Evolutionary conservation across 2,329 filamentous ascomycete genomes (phyloP), one percentile per base, ranked within the genome.

Genomic region (Rhynchosporium agropyri): DNA sequence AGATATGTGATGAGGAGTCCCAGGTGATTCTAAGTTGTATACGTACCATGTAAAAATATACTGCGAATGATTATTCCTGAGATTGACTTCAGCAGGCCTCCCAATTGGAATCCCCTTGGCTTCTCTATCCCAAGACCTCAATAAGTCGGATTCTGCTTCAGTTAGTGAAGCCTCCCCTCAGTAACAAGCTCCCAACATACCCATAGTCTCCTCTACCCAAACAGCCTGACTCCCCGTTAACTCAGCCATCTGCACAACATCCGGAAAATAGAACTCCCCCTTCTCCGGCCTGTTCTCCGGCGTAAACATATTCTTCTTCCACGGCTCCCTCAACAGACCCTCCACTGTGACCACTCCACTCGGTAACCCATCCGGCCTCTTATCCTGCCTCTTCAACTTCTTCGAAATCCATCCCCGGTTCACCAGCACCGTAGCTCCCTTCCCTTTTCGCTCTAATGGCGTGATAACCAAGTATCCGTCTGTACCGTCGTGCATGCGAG

Each of bases 41-140:
- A 78, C 87, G 74, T 85, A 98, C 95, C 95, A 99, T 69, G 95
- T 99, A 77, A 97, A 95, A 70, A 99, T 99, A 77, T 99, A 99
- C 81, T 98, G 95, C 67, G 91, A 88, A 77, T 99, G 95, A 78
- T 96, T 98, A 76, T 99, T 99, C 75, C 92, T 86, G 74, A 99
- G 80, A 75, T 96, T 96, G 65, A 99, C 93, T 78, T 96, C 92
- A 4, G 95, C 85, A 6, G 91, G 80, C 74, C 94, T 84, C 13
- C 93, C 95, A 74, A 97, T 94, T 1, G 95, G 95, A 64, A 97
- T 88, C 33, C 95, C 95, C 71, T 89, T 90, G 13, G 84, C 82
- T 73, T 91, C 84, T 73, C 92, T 86, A 71, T 93, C 87, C 74
- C 92, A 88, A 66, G 88, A 83, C 69, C 86, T 84, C 71, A 97